Evolutionary conservation across 2,329 filamentous ascomycete species (phyloP).

Genomic region (Dothistroma pini): DNA sequence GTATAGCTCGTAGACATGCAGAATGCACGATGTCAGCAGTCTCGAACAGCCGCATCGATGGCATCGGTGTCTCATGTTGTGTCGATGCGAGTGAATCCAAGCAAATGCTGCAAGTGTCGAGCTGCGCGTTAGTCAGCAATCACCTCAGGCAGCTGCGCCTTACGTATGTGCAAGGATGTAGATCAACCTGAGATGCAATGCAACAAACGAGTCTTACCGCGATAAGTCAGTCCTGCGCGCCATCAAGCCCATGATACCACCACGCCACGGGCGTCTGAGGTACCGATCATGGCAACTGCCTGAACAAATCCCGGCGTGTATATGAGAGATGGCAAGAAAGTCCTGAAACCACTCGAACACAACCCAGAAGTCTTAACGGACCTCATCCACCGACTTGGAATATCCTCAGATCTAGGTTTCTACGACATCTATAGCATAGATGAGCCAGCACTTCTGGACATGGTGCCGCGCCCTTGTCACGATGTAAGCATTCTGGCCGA

Average conservation of each 20-base stretch:
- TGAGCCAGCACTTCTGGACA: conserved; percentile 47
- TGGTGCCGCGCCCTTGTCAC: conserved; percentile 52
- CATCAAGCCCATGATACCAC: not conserved
- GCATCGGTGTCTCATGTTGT: not conserved
- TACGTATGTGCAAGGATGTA: not conserved
- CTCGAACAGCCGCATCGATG: not conserved
- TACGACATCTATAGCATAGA: conserved; percentile 54
- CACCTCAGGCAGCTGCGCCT: not conserved
- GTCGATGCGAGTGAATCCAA: not conserved
- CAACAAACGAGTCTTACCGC: not conserved
- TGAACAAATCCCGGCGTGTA: conserved; percentile 25
- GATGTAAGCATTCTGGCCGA: conserved; percentile 38
- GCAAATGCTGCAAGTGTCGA: not conserved
- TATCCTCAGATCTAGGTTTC: conserved; percentile 48
- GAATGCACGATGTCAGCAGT: not conserved
- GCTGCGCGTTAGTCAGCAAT: not conserved
- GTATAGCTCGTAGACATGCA: not conserved
- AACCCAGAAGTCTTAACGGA: conserved; percentile 54
- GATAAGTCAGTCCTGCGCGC: not conserved
- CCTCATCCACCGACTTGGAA: conserved; percentile 49
- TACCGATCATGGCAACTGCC: conserved; percentile 10
- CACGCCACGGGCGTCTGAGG: not conserved
- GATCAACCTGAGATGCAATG: not conserved
- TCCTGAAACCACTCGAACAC: conserved; percentile 45
- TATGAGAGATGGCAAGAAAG: conserved; percentile 30